Percentiles rank a stretch among this genome's conserved stretches.
phyloP scores from a whole-genome alignment of 805 yeast genomes.

The Ogataea glucozyma region DNA sequence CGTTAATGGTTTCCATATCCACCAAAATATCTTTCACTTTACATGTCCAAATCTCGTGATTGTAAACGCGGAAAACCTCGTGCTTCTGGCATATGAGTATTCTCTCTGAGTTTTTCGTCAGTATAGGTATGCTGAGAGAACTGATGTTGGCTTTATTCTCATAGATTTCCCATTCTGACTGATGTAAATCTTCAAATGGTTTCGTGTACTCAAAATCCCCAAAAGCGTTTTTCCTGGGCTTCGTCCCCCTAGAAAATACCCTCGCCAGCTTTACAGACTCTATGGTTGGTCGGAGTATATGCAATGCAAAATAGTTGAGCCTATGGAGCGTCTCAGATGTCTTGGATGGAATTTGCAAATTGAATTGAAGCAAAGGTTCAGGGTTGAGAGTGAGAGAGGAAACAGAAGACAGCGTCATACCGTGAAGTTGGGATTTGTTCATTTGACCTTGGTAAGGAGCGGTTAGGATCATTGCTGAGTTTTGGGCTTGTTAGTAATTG shows the following conservation, averaged over 20 bases:
- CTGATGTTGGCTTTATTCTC: slow-evolving; percentile 16
- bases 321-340: slow-evolving; percentile 69
- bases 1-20: slow-evolving; percentile 30
- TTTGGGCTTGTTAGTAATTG: slow-evolving; percentile 38
- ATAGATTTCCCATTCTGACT: slow-evolving; percentile 40
- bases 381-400: slow-evolving; percentile 80
- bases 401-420: slow-evolving; percentile 85
- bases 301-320: slow-evolving; percentile 66
- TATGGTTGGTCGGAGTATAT: slow-evolving; percentile 63
- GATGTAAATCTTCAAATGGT: slow-evolving; percentile 52
- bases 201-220: slow-evolving; percentile 38
- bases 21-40: slow-evolving; percentile 59
- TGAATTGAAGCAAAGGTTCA: slow-evolving; percentile 77
- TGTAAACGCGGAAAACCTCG: slow-evolving; percentile 60
- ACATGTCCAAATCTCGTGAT: slow-evolving; percentile 91
- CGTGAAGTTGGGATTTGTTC: slow-evolving; percentile 46
- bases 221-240: slow-evolving; percentile 47
- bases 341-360: slow-evolving; percentile 80
- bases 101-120: slow-evolving; percentile 53
- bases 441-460: slow-evolving; percentile 37
- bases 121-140: slow-evolving; percentile 49
- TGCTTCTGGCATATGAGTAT: slow-evolving; percentile 61
- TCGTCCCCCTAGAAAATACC: slow-evolving; percentile 56
- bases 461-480: slow-evolving; percentile 56
- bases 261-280: slow-evolving; percentile 61